These are phyloP conservation scores for Cydonia oblonga DNA, from an alignment of 331 rosid species.

Conservation along the genomic window DNA sequence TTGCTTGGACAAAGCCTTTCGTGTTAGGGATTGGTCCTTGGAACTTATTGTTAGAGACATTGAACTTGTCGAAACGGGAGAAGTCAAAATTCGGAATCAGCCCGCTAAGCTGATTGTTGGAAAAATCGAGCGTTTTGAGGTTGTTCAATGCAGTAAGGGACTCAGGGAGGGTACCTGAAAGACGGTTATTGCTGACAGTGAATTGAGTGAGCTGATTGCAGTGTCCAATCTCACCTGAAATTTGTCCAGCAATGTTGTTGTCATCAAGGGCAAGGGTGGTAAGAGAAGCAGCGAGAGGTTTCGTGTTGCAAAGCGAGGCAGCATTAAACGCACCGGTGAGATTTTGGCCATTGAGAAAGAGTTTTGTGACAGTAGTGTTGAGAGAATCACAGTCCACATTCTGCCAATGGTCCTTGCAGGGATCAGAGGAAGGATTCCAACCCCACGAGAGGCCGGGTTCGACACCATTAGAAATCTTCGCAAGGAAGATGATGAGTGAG, in stretches of 20 bases:
- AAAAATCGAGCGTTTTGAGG: constrained; percentile 48
- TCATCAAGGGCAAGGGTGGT: constrained; percentile 30
- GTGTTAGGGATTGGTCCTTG: constrained; percentile 38
- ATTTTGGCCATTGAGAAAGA: constrained; percentile 29
- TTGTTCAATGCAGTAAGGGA: constrained; percentile 39
- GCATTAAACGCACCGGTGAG: constrained; percentile 45
- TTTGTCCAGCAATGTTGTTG: constrained; percentile 42
- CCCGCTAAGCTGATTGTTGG: constrained; percentile 44
- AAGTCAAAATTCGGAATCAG: constrained; percentile 42
- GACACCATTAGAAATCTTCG: constrained; percentile 24
- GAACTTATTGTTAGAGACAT: constrained; percentile 51
- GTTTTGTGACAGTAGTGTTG: constrained; percentile 16
- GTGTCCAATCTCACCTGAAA: constrained; percentile 28
- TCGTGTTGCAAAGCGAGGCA: constrained; percentile 34
- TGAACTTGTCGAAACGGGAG: constrained; percentile 41
- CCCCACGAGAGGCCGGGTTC: constrained; percentile 15
- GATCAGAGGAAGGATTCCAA: constrained; percentile 57
- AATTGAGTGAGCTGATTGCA: constrained; percentile 51
- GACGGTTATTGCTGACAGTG: constrained; percentile 34
- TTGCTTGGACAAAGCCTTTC: constrained; percentile 22
- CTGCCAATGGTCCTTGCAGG: constrained; percentile 47
- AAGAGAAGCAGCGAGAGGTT: constrained; percentile 44
- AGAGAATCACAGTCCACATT: constrained; percentile 40
- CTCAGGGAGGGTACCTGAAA: constrained; percentile 43
- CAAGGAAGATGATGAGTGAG: constrained; percentile 42